Evolutionary conservation across 768 basidiomycete genomes (phyloP).

Genomic region (Mycena alexandri): DNA sequence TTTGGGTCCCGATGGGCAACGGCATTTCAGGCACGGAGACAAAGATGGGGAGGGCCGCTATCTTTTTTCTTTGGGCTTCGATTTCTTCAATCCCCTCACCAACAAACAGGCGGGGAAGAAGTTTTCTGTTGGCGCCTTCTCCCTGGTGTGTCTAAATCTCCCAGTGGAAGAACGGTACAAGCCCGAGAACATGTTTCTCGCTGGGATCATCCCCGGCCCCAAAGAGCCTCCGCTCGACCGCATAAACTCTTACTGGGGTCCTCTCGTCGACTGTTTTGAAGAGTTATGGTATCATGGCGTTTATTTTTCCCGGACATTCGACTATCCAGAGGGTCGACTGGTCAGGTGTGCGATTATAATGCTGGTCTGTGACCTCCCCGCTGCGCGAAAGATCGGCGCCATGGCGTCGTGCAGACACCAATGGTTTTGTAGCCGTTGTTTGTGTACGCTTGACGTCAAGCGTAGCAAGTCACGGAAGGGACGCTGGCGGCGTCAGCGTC

Average conservation of each 20-base stretch:
- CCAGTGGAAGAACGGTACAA: slow-evolving; percentile 41
- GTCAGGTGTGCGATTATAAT: slow-evolving; percentile 35
- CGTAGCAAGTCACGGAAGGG: not conserved
- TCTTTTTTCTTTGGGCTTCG: slow-evolving; percentile 41
- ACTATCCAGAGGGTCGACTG: not conserved
- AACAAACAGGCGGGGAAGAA: slow-evolving; percentile 45
- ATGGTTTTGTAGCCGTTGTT: not conserved
- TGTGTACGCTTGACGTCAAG: not conserved
- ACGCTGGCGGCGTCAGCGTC: too few species aligned
- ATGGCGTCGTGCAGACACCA: slow-evolving; percentile 33
- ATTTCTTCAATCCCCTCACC: slow-evolving; percentile 52
- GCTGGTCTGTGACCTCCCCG: slow-evolving; percentile 47
- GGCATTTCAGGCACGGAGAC: not conserved
- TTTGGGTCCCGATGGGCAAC: not conserved
- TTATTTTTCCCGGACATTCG: slow-evolving; percentile 16
- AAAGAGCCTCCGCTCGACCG: slow-evolving; percentile 14
- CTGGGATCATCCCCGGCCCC: too few species aligned
- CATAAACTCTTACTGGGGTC: slow-evolving; percentile 45
- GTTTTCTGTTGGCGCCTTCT: slow-evolving; percentile 47
- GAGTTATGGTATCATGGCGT: slow-evolving; percentile 49
- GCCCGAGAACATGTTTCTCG: too few species aligned
- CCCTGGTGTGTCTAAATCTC: slow-evolving; percentile 52
- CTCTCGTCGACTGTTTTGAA: slow-evolving; percentile 45
- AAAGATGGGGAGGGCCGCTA: not conserved
- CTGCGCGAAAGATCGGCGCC: slow-evolving; percentile 43